These are phyloP conservation scores for Pseudogymnoascus sp. DNA, from an alignment of 2,329 filamentous ascomycete species.

Conservation along the genomic window DNA sequence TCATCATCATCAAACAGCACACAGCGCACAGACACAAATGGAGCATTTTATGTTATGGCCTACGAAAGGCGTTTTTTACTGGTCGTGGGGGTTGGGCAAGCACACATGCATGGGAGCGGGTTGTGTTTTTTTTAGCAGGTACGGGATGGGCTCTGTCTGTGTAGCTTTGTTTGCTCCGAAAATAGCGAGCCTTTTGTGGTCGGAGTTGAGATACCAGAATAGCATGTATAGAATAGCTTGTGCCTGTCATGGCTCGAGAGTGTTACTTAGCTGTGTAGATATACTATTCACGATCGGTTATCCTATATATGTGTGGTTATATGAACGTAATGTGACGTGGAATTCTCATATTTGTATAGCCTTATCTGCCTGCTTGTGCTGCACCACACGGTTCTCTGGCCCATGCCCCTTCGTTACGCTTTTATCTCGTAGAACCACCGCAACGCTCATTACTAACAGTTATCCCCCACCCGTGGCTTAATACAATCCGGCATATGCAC, in stretches of 20 bases:
- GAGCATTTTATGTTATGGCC: background rate
- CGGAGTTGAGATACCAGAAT: constrained; percentile 7
- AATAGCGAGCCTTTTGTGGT: constrained; percentile 1
- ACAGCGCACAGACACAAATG: background rate
- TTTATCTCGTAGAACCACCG: background rate
- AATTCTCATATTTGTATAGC: background rate
- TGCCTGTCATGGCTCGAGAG: constrained; percentile 4
- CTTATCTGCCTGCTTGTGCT: background rate
- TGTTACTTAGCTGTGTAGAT: constrained; percentile 1
- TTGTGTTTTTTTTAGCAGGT: background rate
- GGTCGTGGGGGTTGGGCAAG: background rate
- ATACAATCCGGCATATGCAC: constrained; percentile 20
- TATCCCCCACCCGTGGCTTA: too few relatives aligned
- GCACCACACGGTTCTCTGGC: constrained; percentile 19
- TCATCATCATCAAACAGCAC: background rate
- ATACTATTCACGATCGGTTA: constrained; percentile 5
- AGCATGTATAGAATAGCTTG: constrained; percentile 7
- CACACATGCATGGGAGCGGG: constrained; percentile 1
- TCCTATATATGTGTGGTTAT: background rate
- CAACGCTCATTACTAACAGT: too few relatives aligned
- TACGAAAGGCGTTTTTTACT: background rate
- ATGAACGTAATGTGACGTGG: background rate
- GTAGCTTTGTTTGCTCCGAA: background rate
- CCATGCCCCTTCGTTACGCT: background rate
- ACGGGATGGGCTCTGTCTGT: background rate